Percentiles rank a stretch among this genome's conserved stretches.
These are phyloP conservation scores for Aspergillus phoenicis DNA, from an alignment of 2,329 filamentous ascomycete genomes.

Conservation along the genomic window DNA sequence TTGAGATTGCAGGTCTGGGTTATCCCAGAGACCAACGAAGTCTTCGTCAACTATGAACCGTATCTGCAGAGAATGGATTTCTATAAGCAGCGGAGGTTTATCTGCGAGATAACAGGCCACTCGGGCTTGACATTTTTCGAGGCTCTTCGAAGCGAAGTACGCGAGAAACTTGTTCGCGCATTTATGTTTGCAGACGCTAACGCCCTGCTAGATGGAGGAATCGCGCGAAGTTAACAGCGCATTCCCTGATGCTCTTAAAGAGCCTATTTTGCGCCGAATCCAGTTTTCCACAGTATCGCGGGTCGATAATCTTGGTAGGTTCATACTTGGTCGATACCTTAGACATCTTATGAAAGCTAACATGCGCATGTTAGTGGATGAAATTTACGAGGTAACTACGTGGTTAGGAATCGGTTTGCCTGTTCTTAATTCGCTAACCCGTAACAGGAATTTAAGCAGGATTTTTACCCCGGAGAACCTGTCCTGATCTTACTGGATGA, in stretches of 20 bases:
- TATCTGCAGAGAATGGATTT: constrained; percentile 89
- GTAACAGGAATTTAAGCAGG: constrained; percentile 71
- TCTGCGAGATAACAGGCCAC: constrained; percentile 93
- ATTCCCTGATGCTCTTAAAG: constrained; percentile 88
- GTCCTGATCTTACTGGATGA: constrained; percentile 73
- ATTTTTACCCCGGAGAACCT: constrained; percentile 87
- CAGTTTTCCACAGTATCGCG: constrained; percentile 88
- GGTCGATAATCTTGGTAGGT: constrained; percentile 75
- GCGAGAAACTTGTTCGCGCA: constrained; percentile 33
- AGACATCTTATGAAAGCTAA: constrained; percentile 23
- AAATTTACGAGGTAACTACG: constrained; percentile 50
- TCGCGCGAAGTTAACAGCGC: constrained; percentile 86
- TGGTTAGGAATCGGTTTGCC: too few relatives aligned
- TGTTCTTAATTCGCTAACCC: constrained; percentile 15
- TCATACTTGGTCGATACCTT: constrained; percentile 6
- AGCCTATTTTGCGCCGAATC: constrained; percentile 84
- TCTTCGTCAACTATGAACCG: constrained; percentile 85
- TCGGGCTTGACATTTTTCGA: constrained; percentile 91
- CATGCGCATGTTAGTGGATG: constrained; percentile 47
- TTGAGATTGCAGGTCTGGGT: constrained; percentile 73
- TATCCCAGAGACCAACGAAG: constrained; percentile 84
- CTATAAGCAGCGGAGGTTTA: constrained; percentile 90
- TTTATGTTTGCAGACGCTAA: constrained; percentile 7
- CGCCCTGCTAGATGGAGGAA: constrained; percentile 65
- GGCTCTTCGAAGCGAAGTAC: constrained; percentile 85